phyloP scores from a whole-genome alignment of 768 basidiomycete species.

The Suillus sp. region DNA sequence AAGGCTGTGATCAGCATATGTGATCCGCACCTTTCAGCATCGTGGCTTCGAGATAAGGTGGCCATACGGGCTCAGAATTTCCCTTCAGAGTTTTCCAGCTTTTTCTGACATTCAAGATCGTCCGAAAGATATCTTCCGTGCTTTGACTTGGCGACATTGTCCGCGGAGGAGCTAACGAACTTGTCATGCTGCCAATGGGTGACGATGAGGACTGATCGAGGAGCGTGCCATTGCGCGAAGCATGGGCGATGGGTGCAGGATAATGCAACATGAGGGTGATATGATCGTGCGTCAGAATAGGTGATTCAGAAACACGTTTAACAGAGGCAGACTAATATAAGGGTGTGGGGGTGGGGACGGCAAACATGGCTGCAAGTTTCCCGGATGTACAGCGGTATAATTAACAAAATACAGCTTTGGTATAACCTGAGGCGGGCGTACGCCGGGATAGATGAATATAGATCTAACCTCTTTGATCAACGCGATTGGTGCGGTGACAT shows the following conservation, averaged over 20 bases:
- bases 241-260: constrained; percentile 10
- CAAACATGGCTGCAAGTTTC: constrained; percentile 18
- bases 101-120: constrained; percentile 68
- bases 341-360: constrained; percentile 22
- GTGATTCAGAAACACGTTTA: constrained; percentile 4
- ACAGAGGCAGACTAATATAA: constrained; percentile 29
- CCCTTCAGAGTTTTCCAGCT: constrained; percentile 76
- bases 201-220: constrained; percentile 1
- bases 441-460: constrained; percentile 11
- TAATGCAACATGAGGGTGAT: constrained; percentile 22
- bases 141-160: constrained; percentile 22
- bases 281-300: constrained; percentile 7
- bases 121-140: constrained; percentile 58
- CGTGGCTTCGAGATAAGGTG: constrained; percentile 75
- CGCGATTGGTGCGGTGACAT: constrained; percentile 3
- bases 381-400: constrained; percentile 21
- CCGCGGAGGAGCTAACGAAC: constrained; percentile 12
- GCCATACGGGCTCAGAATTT: constrained; percentile 73
- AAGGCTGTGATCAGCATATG: constrained; percentile 14
- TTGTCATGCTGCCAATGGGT: not conserved
- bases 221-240: constrained; percentile 9
- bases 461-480: not conserved
- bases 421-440: not conserved
- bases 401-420: constrained; percentile 18
- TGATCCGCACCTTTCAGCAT: constrained; percentile 64